Conservation (phyloP, 2,329 filamentous ascomycete species). For the Neonectria neomacrospora region DNA sequence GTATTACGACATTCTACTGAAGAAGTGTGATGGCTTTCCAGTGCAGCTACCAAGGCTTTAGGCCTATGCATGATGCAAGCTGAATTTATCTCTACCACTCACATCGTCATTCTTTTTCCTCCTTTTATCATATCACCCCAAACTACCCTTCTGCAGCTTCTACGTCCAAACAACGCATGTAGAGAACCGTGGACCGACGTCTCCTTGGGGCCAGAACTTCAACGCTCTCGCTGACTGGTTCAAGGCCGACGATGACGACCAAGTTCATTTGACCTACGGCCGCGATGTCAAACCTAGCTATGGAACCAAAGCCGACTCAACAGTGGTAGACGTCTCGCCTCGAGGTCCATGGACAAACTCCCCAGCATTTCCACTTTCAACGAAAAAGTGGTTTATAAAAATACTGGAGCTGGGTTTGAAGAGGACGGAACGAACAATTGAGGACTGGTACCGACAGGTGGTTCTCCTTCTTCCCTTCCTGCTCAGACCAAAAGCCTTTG, state of each 20-base stretch:
- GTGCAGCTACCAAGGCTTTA: too few relatives aligned
- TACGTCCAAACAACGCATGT: not conserved
- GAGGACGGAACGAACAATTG: not conserved
- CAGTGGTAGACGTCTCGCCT: not conserved
- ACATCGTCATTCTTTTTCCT: too few relatives aligned
- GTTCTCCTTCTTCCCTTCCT: not conserved
- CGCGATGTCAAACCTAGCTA: not conserved
- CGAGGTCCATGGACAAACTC: not conserved
- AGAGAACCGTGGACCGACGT: not conserved
- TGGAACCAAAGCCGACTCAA: not conserved
- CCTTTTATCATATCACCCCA: too few relatives aligned
- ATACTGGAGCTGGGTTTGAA: not conserved
- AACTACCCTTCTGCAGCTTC: not conserved
- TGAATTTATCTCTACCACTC: too few relatives aligned
- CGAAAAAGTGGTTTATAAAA: not conserved
- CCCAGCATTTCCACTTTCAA: not conserved
- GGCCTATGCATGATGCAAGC: too few relatives aligned
- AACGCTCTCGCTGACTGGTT: not conserved
- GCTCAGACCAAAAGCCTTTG: not conserved
- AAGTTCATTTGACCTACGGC: not conserved
- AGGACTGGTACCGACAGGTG: not conserved
- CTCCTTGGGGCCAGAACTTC: not conserved
- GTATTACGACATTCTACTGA: too few relatives aligned
- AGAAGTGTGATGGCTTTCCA: too few relatives aligned
- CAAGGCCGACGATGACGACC: not conserved